Base-by-base conservation (phyloP, 176 grass and related monocot genomes). In the Bothriochloa decipiens region DNA sequence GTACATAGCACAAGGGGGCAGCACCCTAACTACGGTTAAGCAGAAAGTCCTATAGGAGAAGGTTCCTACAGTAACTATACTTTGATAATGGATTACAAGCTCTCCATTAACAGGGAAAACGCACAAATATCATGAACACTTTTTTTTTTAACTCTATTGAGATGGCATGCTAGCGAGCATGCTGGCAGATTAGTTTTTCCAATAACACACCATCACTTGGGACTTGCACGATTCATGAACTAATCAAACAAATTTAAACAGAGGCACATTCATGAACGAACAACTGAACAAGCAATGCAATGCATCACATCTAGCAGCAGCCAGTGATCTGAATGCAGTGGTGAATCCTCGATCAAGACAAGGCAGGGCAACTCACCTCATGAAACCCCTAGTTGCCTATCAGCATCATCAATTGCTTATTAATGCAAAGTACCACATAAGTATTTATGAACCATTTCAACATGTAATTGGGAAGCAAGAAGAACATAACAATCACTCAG, bases 81-180 rank as follows among this genome's bases (percentile, higher is more conserved):
- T 55, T 41, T 70, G 46, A 81, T 27, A 16, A 57, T 70, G 33
- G 33, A 41, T 81, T 27, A 57, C 66, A 70, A 52, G 29, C 79
- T 25, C 76, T 79, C 11, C 41, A 43, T 14, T 55, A 81, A 8
- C 6, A 40, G 20, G 33, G 74, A 20, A 58, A 57, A 75, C 2
- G 36, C 67, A 33, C 36, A 61, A 61, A 61, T 61, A 10, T 25
- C n/a, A 70, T 70, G 20, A 23, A 23, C 11, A 39, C 42, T n/a
- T n/a, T 28, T 11, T 79, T 43, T 17, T 47, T 49, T 66, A n/a
- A 12, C 11, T 42, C 18, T 25, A 53, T 81, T 37, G 78, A 52
- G 8, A 35, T 36, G 64, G 45, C 11, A 33, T 68, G 20, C 65
- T 53, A 69, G 45, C 40, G 7, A 41, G 40, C 1, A 7, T n/a